Evolutionary conservation across 2,329 filamentous ascomycete genomes (phyloP).

Genomic region (Xylaria arbuscula): DNA sequence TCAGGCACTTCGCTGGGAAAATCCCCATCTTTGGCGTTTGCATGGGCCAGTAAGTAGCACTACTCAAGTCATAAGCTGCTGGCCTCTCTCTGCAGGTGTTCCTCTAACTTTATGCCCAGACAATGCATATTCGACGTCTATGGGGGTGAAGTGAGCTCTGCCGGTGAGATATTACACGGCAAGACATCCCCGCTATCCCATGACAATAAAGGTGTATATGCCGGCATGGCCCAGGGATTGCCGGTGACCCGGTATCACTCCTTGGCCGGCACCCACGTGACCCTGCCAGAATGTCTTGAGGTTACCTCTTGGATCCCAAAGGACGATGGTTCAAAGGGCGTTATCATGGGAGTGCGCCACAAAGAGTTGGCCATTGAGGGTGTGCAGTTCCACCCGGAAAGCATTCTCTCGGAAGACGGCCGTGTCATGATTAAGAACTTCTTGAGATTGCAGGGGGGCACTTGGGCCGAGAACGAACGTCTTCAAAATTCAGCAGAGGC

Average conservation of each 20-base stretch:
- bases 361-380: conserved; percentile 92
- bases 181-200: conserved; percentile 94
- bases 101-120: conserved; percentile 54
- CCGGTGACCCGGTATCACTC: conserved; percentile 97
- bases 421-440: conserved; percentile 94
- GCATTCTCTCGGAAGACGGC: conserved; percentile 91
- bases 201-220: conserved; percentile 92
- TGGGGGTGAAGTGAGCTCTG: conserved; percentile 89
- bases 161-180: conserved; percentile 95
- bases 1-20: conserved; percentile 91
- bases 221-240: conserved; percentile 79
- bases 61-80: neutral
- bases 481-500: conserved; percentile 58
- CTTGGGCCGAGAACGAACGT: conserved; percentile 83
- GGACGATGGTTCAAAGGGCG: conserved; percentile 79
- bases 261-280: conserved; percentile 88
- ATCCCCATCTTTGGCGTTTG: conserved; percentile 97
- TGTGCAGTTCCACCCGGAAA: conserved; percentile 98
- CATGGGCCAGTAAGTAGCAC: conserved; percentile 84
- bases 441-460: conserved; percentile 85
- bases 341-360: conserved; percentile 97
- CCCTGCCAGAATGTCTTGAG: conserved; percentile 85
- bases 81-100: neutral
- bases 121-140: conserved; percentile 97
- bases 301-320: conserved; percentile 89